Evolutionary conservation across 164 flowering plant species (phyloP), one percentile per base, ranked within the genome.

Genomic region (Tinospora cordifolia): DNA sequence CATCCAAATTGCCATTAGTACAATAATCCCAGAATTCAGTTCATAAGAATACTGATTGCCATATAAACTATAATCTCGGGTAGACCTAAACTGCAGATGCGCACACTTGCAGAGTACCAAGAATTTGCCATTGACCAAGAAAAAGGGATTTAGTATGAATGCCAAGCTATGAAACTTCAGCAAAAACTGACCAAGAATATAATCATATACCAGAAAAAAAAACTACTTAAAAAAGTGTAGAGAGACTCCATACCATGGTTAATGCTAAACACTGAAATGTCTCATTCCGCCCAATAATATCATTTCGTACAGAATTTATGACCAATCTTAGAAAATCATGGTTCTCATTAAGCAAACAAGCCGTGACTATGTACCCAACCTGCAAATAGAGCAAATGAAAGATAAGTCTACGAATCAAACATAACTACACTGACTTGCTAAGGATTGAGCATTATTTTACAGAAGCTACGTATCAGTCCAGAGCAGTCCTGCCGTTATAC

Each of bases 341-440:
- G 81, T 95, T 95, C 82, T 93, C 99, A 70, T 95, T 95, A 44
- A 95, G 95, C 74, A 95, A 85, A 73, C 87, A 86, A 58, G 99
- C 78, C 49, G 98, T 95, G 64, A 87, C 98, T 63, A 95, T 91
- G 84, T 95, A 95, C 30, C 99, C 99, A 75, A 95, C 99, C 99
- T 91, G 93, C 88, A 90, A 57, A 77, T 0, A 30, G 14, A 38
- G 36, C 68, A 69, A 38, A 63, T 12, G 49, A 69, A 49, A 19
- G n/a, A 64, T 67, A 38, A 63, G 60, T 44, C 14, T 19, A 26
- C 46, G 46, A 3, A 70, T 51, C 51, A 69, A 34, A 51, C 8
- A 17, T 8, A 51, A 15, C 21, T 51, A 51, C n/a, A n/a, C 8
- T 14, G 19, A 51, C 13, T 8, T 15, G 22, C n/a, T n/a, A 2